Base-by-base conservation (phyloP, 2,329 filamentous ascomycete species). In the Hypoxylon rubiginosum region DNA sequence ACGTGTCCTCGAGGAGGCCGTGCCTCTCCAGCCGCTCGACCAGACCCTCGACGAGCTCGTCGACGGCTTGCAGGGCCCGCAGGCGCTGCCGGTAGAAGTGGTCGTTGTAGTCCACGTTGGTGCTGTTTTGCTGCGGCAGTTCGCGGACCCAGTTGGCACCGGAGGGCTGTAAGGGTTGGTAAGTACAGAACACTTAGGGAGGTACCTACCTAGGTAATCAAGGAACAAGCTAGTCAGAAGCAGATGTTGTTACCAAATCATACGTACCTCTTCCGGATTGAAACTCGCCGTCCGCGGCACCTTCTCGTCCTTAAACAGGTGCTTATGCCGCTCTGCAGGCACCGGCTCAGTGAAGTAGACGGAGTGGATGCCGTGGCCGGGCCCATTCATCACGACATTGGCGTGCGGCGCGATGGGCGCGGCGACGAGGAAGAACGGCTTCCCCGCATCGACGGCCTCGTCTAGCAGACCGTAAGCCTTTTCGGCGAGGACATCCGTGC, bases 371-470 rank as follows among this genome's bases (percentile, higher is more conserved):
- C 62, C 15, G n/a, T 36, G 34, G 62, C 77, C 3, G 85, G 79
- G 64, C 89, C 88, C 32, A 5, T 59, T 63, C 32, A 70, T 62
- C 1, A 50, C 60, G 9, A 73, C 68, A 11, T 72, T 74, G 21
- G 84, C 84, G 71, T 93, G 91, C 0, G 91, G 91, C 0, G 87
- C 90, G 5, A 90, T 83, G 0, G 91, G 91, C 0, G 90, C 87
- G 8, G 91, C 82, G 0, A 84, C 84, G 3, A 93, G 75, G 73
- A 93, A 92, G 77, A 92, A 93, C 0, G 91, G 91, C 15, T 83
- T 81, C 0, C 82, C 77, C 0, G 81, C 79, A 0, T 78, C 74
- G 2, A 89, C 79, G 0, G 87, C 91, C 54, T 91, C 85, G 2
- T 88, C 83, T 0, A 93, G 77, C 48, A 92, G 87, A 0, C 83